A percentile compares a stretch with the other conserved stretches of the same genome.
Evolutionary conservation across 768 basidiomycete genomes (phyloP).

Genomic region (Boletus tomentosulus): DNA sequence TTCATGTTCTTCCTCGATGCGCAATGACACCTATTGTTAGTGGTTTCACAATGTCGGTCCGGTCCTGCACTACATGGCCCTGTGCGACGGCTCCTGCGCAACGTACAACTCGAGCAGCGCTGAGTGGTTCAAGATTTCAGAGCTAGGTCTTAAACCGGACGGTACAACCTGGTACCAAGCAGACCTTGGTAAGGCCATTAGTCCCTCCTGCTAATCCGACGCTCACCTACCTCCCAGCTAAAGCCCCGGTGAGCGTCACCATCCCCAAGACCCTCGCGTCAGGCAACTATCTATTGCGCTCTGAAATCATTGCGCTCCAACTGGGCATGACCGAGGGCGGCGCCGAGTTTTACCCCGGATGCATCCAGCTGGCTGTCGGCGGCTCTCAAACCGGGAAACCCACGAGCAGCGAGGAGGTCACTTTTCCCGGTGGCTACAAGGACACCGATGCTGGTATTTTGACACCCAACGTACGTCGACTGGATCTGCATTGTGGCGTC

Average conservation of each 20-base stretch:
- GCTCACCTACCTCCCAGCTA: conserved; percentile 27
- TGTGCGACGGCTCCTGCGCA: conserved; percentile 53
- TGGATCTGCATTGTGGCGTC: neutral
- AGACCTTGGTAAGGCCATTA: conserved; percentile 39
- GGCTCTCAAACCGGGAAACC: conserved; percentile 23
- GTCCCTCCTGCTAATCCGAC: conserved; percentile 3
- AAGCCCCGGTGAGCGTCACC: conserved; percentile 25
- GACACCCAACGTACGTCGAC: conserved; percentile 37
- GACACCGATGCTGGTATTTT: conserved; percentile 68
- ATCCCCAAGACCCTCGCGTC: conserved; percentile 53
- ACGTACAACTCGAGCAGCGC: conserved; percentile 54
- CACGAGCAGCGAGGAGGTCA: conserved; percentile 35
- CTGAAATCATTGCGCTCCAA: conserved; percentile 78
- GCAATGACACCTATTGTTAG: conserved; percentile 17
- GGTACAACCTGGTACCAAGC: conserved; percentile 46
- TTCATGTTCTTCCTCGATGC: conserved; percentile 14
- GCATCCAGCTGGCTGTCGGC: conserved; percentile 27
- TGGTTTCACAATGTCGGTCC: conserved; percentile 63
- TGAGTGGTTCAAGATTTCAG: conserved; percentile 71
- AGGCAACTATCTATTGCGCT: conserved; percentile 71
- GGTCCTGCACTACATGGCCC: conserved; percentile 69
- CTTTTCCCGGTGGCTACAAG: conserved; percentile 66
- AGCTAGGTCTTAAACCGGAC: conserved; percentile 40
- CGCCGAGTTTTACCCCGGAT: conserved; percentile 39
- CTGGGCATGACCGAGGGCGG: conserved; percentile 51